Percentiles rank a stretch among this genome's conserved stretches.
These are phyloP conservation scores for Leptographium wingfieldii DNA, from an alignment of 2,329 filamentous ascomycete species.

Conservation along the genomic window DNA sequence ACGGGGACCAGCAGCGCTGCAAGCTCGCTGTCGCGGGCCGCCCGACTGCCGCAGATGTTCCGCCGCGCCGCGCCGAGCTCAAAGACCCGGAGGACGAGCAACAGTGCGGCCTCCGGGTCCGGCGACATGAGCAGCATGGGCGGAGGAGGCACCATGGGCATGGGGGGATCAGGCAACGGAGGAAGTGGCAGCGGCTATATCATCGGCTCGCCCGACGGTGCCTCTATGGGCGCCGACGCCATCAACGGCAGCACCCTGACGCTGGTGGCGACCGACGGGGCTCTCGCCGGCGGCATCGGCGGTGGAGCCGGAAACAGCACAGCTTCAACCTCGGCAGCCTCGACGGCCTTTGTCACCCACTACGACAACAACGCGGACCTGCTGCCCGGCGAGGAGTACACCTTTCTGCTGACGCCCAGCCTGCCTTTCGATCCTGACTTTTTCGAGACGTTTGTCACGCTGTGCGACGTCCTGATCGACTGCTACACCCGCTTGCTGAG, in stretches of 20 bases:
- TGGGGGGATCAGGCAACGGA: conserved; percentile 7
- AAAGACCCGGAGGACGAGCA: conserved; percentile 44
- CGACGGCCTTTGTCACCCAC: conserved; percentile 22
- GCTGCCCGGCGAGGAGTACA: conserved; percentile 75
- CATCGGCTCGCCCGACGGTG: conserved; percentile 16
- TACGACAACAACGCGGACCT: conserved; percentile 53
- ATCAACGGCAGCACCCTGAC: conserved; percentile 12
- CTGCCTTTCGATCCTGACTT: conserved; percentile 96
- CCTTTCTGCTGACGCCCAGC: conserved; percentile 76
- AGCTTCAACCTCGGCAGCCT: conserved; percentile 16
- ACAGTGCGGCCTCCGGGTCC: conserved; percentile 29
- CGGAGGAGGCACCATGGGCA: conserved; percentile 15
- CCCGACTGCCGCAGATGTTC: conserved; percentile 74
- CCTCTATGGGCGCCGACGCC: conserved; percentile 33
- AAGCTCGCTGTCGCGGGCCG: conserved; percentile 55
- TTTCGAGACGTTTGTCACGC: conserved; percentile 86
- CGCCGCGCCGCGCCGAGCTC: conserved; percentile 47
- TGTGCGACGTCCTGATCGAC: conserved; percentile 92
- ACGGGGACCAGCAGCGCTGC: conserved; percentile 47
- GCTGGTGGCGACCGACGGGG: conserved; percentile 11
- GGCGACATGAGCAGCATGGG: conserved; percentile 2
- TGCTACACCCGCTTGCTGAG: conserved; percentile 69
- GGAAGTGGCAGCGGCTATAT: conserved; percentile 18
- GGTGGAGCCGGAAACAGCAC: conserved; percentile 10
- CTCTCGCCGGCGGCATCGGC: conserved; percentile 13